Percentiles rank a stretch among this genome's conserved stretches.
Conservation (phyloP, 2,329 filamentous ascomycete genomes). For the Alternaria gansuensis region DNA sequence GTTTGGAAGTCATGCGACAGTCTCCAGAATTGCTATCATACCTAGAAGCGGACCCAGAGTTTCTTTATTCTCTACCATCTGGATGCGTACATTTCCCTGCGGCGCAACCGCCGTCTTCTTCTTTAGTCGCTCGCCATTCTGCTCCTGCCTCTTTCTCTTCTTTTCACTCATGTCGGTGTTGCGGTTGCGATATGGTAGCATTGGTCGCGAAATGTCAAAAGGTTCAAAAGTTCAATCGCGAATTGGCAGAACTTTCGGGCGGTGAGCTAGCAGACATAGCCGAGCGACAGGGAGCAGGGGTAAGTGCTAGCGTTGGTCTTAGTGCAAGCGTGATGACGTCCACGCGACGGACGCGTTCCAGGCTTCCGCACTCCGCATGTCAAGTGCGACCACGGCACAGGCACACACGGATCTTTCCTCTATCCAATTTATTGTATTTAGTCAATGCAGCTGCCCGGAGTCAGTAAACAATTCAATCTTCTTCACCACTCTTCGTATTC, state of each 20-base stretch:
- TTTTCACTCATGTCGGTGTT: slow-evolving; percentile 46
- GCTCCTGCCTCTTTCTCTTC: slow-evolving; percentile 52
- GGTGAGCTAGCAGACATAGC: slow-evolving; percentile 23
- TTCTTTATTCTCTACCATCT: slow-evolving; percentile 59
- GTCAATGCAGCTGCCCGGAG: slow-evolving; percentile 7
- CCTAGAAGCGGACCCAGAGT: slow-evolving; percentile 61
- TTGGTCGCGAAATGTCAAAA: slow-evolving; percentile 30
- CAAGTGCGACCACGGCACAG: slow-evolving; percentile 10
- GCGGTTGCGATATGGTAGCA: slow-evolving; percentile 20
- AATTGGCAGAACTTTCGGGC: slow-evolving; percentile 34
- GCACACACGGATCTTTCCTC: slow-evolving; percentile 7
- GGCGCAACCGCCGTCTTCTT: slow-evolving; percentile 59
- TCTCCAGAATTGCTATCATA: slow-evolving; percentile 37
- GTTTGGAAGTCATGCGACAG: slow-evolving; percentile 5
- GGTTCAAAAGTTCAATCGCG: slow-evolving; percentile 44
- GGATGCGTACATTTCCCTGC: slow-evolving; percentile 54
- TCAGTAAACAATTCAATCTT: slow-evolving; percentile 1
- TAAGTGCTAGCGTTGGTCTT: background rate
- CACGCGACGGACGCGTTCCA: slow-evolving; percentile 27
- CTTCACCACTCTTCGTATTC: background rate
- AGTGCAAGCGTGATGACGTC: slow-evolving; percentile 24
- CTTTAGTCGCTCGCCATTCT: slow-evolving; percentile 39
- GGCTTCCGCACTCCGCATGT: slow-evolving; percentile 3
- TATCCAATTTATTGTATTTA: background rate
- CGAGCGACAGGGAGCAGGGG: slow-evolving; percentile 11